Evolutionary conservation across 2,329 filamentous ascomycete genomes (phyloP).

Genomic region (Xylariaceae sp.): DNA sequence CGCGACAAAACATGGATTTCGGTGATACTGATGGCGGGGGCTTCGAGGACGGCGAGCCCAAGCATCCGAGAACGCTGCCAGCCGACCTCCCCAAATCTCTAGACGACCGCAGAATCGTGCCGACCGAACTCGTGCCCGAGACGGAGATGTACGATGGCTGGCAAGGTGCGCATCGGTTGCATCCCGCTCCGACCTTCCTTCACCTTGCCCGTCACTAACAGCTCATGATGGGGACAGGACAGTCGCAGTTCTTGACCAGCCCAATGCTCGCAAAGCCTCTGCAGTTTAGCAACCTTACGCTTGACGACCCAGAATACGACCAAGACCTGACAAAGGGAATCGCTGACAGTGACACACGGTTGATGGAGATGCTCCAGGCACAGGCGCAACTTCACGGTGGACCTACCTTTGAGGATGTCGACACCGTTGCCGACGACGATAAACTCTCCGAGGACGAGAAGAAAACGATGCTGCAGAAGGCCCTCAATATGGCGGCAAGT

Average conservation of each 20-base stretch:
- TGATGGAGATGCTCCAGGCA: slow-evolving; percentile 94
- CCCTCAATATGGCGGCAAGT: slow-evolving; percentile 89
- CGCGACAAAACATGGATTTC: slow-evolving; percentile 52
- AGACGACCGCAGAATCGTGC: slow-evolving; percentile 73
- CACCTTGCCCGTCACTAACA: slow-evolving; percentile 15
- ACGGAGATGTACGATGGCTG: slow-evolving; percentile 98
- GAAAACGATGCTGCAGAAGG: slow-evolving; percentile 73
- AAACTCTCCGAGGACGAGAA: slow-evolving; percentile 73
- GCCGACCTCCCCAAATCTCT: slow-evolving; percentile 85
- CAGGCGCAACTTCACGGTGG: slow-evolving; percentile 81
- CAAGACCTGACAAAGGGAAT: slow-evolving; percentile 55
- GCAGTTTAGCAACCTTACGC: slow-evolving; percentile 72
- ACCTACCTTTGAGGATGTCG: slow-evolving; percentile 69
- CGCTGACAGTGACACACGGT: slow-evolving; percentile 73
- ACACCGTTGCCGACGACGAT: slow-evolving; percentile 68
- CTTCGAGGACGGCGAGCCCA: slow-evolving; percentile 36
- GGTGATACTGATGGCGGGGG: slow-evolving; percentile 45
- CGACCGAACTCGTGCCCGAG: slow-evolving; percentile 64
- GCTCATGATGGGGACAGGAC: slow-evolving; percentile 54
- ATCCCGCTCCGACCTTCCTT: slow-evolving; percentile 6
- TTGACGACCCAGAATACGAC: slow-evolving; percentile 73
- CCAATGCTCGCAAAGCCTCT: slow-evolving; percentile 80
- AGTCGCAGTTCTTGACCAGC: slow-evolving; percentile 90
- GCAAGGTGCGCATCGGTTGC: slow-evolving; percentile 61
- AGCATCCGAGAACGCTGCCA: slow-evolving; percentile 56